Evolutionary conservation across 2,329 filamentous ascomycete genomes (phyloP), one percentile per base, ranked within the genome.

Genomic region (Chrysoporthe cubensis): DNA sequence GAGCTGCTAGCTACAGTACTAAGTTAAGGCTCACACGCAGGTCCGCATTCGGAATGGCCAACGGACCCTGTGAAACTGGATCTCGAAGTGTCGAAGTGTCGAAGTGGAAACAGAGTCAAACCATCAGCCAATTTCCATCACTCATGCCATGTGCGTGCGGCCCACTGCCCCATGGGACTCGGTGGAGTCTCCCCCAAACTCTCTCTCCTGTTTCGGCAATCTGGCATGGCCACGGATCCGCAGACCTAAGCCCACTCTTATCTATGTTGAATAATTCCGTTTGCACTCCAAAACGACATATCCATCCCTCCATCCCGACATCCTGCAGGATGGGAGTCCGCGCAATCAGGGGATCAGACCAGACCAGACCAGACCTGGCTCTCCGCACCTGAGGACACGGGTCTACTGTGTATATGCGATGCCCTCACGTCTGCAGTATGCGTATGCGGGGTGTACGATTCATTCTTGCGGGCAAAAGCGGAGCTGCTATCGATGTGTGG

Each of bases 181-280:
- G 21, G 34, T 40, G 62, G 61, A 34, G 21, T 46, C 14, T 43
- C 21, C 50, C 50, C 66, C 66, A 57, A n/a, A 11, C 57, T 18
- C 48, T 62, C 26, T 48, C 26, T 48, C 57, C 62, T 60, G 62
- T 65, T 67, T 65, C 62, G 66, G 43, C 57, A 57, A 65, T 68
- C 66, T 68, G 43, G 16, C 37, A 62, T 16, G 34, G 48, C 42
- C 21, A 60, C 48, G 18, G n/a, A 43, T 13, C 61, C 46, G 43
- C 46, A 40, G 9, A 13, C 37, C 16, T 4, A n/a, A 37, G 58
- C n/a, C 66, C 66, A 68, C 66, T 57, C 56, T 65, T 68, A 68
- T 68, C 66, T 56, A 32, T 21, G n/a, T 46, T 67, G 64, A 42
- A 67, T 67, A 65, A 65, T 67, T 60, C 48, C 4, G 56, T 62